Percentiles rank a stretch among this genome's conserved stretches.
These are phyloP conservation scores for Leucaena leucocephala DNA, from an alignment of 306 rosid genomes.

Conservation along the genomic window DNA sequence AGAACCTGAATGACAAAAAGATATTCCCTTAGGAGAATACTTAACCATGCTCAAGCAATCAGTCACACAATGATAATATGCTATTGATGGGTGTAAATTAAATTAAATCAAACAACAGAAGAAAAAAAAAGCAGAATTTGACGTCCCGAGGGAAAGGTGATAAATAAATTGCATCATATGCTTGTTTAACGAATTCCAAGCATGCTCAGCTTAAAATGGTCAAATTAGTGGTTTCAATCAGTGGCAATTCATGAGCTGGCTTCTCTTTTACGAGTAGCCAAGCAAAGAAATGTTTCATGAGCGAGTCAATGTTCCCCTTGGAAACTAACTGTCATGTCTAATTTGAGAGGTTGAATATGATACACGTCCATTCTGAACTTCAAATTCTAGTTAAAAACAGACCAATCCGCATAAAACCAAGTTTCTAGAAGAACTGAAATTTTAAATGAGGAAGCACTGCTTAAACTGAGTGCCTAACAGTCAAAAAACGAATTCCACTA, in stretches of 20 bases:
- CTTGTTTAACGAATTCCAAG: background rate
- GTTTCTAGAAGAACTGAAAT: slow-evolving; percentile 23
- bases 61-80: slow-evolving; percentile 15
- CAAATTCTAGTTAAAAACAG: slow-evolving; percentile 31
- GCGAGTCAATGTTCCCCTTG: slow-evolving; percentile 11
- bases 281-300: slow-evolving; percentile 12
- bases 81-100: slow-evolving; percentile 1
- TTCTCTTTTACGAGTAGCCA: background rate
- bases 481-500: slow-evolving; percentile 38
- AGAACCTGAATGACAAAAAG: slow-evolving; percentile 43
- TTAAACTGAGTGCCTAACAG: slow-evolving; percentile 44
- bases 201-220: slow-evolving; percentile 25
- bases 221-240: slow-evolving; percentile 16
- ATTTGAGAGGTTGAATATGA: slow-evolving; percentile 24
- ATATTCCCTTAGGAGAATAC: slow-evolving; percentile 31
- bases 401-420: slow-evolving; percentile 9
- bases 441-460: slow-evolving; percentile 28
- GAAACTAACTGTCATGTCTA: slow-evolving; percentile 21
- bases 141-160: background rate
- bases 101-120: slow-evolving; percentile 27
- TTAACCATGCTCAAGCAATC: slow-evolving; percentile 1
- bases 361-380: slow-evolving; percentile 37
- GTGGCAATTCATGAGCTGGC: slow-evolving; percentile 27
- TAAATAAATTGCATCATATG: slow-evolving; percentile 15
- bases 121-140: background rate